These are phyloP conservation scores for Fusarium sp. DNA, from an alignment of 2,329 filamentous ascomycete species.

Conservation along the genomic window DNA sequence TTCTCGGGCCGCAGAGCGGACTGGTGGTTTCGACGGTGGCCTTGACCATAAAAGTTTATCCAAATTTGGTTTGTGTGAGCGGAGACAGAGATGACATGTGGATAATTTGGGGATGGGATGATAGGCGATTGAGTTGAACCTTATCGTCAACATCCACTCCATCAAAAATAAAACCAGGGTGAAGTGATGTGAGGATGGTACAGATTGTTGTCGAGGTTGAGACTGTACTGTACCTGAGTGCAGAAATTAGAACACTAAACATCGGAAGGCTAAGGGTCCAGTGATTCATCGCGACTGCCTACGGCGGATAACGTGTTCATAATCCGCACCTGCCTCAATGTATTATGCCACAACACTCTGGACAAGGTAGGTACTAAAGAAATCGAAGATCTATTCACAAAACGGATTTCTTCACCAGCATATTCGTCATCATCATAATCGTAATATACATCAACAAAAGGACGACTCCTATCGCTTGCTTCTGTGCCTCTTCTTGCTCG, in stretches of 20 bases:
- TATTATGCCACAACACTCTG: neutral
- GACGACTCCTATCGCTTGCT: slow-evolving; percentile 30
- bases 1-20: slow-evolving; percentile 25
- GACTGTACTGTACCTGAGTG: neutral
- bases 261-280: too few relatives aligned
- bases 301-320: neutral
- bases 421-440: neutral
- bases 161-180: too few relatives aligned
- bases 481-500: slow-evolving; percentile 48
- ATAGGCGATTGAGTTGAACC: neutral
- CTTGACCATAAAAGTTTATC: slow-evolving; percentile 26
- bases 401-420: neutral
- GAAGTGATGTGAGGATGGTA: too few relatives aligned
- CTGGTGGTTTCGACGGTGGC: slow-evolving; percentile 28
- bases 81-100: slow-evolving; percentile 3
- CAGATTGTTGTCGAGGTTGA: neutral
- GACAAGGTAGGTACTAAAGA: neutral
- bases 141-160: too few relatives aligned
- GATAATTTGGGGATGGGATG: neutral
- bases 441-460: neutral
- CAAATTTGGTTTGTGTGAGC: slow-evolving; percentile 1
- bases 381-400: neutral
- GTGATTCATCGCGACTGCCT: too few relatives aligned
- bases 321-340: neutral
- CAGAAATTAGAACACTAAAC: neutral